Conservation (phyloP, 768 basidiomycete species). For the Leccinum rimulosum region DNA sequence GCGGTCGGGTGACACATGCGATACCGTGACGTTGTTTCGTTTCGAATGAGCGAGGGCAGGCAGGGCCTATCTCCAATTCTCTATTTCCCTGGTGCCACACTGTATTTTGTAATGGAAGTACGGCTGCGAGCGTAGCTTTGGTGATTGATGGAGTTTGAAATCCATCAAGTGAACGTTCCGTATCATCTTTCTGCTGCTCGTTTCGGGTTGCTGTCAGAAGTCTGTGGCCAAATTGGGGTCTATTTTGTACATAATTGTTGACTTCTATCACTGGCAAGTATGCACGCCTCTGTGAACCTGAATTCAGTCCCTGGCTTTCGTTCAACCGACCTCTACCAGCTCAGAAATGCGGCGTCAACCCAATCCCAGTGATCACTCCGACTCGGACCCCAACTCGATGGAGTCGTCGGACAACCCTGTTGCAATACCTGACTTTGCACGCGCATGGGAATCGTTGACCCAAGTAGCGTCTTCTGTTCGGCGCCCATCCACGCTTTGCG, state of each 20-base stretch:
- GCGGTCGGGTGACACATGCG: neutral
- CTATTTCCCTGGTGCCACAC: too few relatives aligned
- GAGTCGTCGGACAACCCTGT: neutral
- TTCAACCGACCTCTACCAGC: neutral
- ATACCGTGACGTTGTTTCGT: neutral
- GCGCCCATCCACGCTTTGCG: slow-evolving; percentile 22
- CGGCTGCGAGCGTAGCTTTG: too few relatives aligned
- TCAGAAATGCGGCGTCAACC: slow-evolving; percentile 10
- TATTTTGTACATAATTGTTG: neutral
- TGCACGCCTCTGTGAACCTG: neutral
- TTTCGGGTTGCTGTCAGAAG: neutral
- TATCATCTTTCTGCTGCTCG: too few relatives aligned
- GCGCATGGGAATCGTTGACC: slow-evolving; percentile 17
- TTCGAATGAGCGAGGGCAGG: neutral
- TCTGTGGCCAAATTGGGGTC: neutral
- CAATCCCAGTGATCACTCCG: neutral
- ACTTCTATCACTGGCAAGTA: neutral
- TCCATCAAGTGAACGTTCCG: too few relatives aligned
- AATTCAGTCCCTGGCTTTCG: neutral
- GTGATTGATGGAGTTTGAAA: too few relatives aligned
- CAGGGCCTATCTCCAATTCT: too few relatives aligned
- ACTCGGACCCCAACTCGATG: neutral
- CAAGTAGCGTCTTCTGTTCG: slow-evolving; percentile 23
- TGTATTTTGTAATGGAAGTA: neutral
- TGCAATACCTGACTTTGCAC: slow-evolving; percentile 16